phyloP scores from a whole-genome alignment of 2,329 filamentous ascomycete genomes.

The Macrophomina tecta region DNA sequence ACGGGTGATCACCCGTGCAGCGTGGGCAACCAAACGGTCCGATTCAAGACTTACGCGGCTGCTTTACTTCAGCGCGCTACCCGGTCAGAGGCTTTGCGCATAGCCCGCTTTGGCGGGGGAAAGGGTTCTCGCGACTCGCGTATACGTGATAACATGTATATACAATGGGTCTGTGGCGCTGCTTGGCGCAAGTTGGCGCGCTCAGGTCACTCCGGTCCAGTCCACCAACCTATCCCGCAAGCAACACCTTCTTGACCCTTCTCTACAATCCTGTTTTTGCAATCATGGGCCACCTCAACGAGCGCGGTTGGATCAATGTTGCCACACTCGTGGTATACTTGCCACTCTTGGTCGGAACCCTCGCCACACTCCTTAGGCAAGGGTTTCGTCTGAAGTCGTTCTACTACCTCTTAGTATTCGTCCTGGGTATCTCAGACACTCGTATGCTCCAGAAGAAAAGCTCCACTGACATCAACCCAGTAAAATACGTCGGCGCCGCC shows the following conservation, averaged over 20 bases:
- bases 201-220: background rate
- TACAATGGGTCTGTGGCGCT: slow-evolving; percentile 2
- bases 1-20: slow-evolving; percentile 4
- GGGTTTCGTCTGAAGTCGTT: background rate
- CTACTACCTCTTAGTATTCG: slow-evolving; percentile 11
- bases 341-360: background rate
- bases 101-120: background rate
- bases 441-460: background rate
- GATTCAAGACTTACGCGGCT: background rate
- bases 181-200: background rate
- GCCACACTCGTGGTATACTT: background rate
- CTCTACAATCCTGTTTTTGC: background rate
- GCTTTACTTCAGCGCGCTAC: background rate
- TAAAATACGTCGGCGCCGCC: slow-evolving; percentile 6
- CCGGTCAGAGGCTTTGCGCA: background rate
- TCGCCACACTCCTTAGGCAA: background rate
- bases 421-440: background rate
- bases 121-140: no score
- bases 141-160: background rate
- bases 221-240: background rate
- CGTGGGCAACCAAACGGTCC: background rate
- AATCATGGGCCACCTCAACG: slow-evolving; percentile 7
- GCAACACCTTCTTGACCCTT: background rate
- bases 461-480: background rate
- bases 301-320: slow-evolving; percentile 17